These are phyloP conservation scores for Huntiella abstrusa DNA, from an alignment of 2,329 filamentous ascomycete species.

Conservation along the genomic window DNA sequence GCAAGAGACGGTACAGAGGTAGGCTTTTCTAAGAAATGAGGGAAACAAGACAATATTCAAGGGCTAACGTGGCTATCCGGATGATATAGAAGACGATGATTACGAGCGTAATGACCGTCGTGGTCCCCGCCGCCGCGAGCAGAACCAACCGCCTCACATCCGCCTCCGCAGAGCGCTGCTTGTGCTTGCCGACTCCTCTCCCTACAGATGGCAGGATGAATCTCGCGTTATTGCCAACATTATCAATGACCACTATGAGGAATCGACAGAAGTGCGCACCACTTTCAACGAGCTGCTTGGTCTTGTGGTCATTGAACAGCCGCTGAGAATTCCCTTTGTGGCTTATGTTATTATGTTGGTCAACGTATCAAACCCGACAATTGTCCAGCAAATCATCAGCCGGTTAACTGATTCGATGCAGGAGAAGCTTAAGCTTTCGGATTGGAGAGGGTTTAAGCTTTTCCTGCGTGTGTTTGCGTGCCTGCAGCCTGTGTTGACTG, in stretches of 20 bases:
- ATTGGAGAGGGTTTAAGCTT: conserved; percentile 85
- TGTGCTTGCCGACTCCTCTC: conserved; percentile 61
- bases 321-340: conserved; percentile 91
- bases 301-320: conserved; percentile 73
- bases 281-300: conserved; percentile 56
- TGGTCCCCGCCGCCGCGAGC: conserved; percentile 54
- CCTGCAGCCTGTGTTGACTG: conserved; percentile 60
- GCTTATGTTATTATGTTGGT: conserved; percentile 64
- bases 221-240: conserved; percentile 55
- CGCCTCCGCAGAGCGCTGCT: conserved; percentile 63
- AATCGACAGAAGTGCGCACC: conserved; percentile 48
- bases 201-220: conserved; percentile 63
- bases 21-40: conserved; percentile 4
- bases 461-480: conserved; percentile 78
- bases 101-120: conserved; percentile 60
- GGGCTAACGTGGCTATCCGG: neutral
- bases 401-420: conserved; percentile 44
- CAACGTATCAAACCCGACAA: conserved; percentile 59
- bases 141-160: conserved; percentile 48
- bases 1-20: conserved; percentile 72
- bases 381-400: conserved; percentile 51
- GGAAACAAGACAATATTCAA: neutral
- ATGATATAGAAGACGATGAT: conserved; percentile 35
- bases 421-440: conserved; percentile 47
- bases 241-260: conserved; percentile 69